Evolutionary conservation across 129 eudicot genomes (phyloP), one percentile per base, ranked within the genome.

Genomic region (Saussurea involucrata): DNA sequence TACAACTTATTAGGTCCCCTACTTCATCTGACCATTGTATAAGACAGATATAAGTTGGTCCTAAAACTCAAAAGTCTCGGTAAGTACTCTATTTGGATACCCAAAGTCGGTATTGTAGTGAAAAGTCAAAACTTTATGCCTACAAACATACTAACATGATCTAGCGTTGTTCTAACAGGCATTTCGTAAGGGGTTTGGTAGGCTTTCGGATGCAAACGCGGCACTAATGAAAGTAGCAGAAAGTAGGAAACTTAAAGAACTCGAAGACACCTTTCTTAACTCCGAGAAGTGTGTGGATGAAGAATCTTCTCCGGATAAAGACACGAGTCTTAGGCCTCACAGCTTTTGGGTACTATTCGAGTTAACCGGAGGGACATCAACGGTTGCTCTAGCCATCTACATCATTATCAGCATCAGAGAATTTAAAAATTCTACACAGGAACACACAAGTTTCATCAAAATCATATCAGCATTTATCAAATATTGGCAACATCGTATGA

Each of bases 341-440:
- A 88, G 87, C 76, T 88, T 85, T 46, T 80, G 75, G 77, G 87
- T 77, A n/a, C 88, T 88, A 5, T 85, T 88, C 76, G 33, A 70
- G 44, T 40, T 83, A 42, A 82, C 84, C 1, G 92, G 77, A 13
- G 88, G 83, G 55, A 79, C 86, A 20, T 87, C 91, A 1, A 81
- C 91, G 0, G 12, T 80, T 42, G 82, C 86, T 31, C 72, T 87
- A 11, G 75, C 57, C 6, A 40, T 81, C 49, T 81, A 76, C 33
- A 53, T 76, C 61, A 13, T 61, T 31, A 44, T 12, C 20, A 63
- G 25, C 58, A 15, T 82, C 27, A 46, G 28, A 63, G 67, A 82
- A 44, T 8, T 69, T 29, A 76, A 34, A 75, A 60, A 65, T 63
- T 63, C 77, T 44, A 33, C 33, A 61, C 77, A 69, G 63, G 68